These are phyloP conservation scores for Globomyces pollinis-pini DNA, from an alignment of 192 early-diverging fungal genomes.

Conservation along the genomic window DNA sequence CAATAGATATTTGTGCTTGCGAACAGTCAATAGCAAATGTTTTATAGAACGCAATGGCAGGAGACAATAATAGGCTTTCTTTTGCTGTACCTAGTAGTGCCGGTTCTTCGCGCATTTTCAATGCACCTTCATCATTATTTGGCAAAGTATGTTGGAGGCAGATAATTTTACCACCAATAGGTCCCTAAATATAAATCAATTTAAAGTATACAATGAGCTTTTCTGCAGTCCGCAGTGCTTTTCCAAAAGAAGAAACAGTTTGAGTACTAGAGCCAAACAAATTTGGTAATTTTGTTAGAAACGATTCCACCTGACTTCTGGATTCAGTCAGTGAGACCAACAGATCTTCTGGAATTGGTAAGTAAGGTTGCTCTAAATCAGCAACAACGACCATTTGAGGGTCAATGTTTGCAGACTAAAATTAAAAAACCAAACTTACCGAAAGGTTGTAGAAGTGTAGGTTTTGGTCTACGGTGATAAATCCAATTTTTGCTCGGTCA, in stretches of 20 bases:
- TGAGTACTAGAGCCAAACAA: slow-evolving; percentile 84
- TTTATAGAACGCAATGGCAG: slow-evolving; percentile 87
- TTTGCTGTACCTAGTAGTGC: slow-evolving; percentile 85
- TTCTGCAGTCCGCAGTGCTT: slow-evolving; percentile 73
- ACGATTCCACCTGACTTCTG: slow-evolving; percentile 57
- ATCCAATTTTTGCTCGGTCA: slow-evolving; percentile 77
- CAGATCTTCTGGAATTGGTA: slow-evolving; percentile 84
- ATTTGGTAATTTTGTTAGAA: slow-evolving; percentile 62
- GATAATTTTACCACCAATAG: slow-evolving; percentile 86
- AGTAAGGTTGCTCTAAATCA: slow-evolving; percentile 81
- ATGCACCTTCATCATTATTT: slow-evolving; percentile 65
- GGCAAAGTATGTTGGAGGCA: slow-evolving; percentile 76
- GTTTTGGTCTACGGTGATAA: slow-evolving; percentile 82
- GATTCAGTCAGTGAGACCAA: slow-evolving; percentile 83
- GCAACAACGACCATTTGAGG: slow-evolving; percentile 92
- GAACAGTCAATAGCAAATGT: slow-evolving; percentile 85
- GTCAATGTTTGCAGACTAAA: slow-evolving; percentile 48
- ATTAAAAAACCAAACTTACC: slow-evolving; percentile 21
- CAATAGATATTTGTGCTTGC: slow-evolving; percentile 77
- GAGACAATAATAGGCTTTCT: slow-evolving; percentile 75
- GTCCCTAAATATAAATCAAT: too few relatives aligned
- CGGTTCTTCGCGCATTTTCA: slow-evolving; percentile 79
- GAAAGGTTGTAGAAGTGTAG: slow-evolving; percentile 90
- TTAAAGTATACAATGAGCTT: slow-evolving; percentile 79
- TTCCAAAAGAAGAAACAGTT: slow-evolving; percentile 70